Evolutionary conservation across 371 early-diverging fungal species (phyloP), one percentile per base, ranked within the genome.

Genomic region (Actinomortierella ambigua): DNA sequence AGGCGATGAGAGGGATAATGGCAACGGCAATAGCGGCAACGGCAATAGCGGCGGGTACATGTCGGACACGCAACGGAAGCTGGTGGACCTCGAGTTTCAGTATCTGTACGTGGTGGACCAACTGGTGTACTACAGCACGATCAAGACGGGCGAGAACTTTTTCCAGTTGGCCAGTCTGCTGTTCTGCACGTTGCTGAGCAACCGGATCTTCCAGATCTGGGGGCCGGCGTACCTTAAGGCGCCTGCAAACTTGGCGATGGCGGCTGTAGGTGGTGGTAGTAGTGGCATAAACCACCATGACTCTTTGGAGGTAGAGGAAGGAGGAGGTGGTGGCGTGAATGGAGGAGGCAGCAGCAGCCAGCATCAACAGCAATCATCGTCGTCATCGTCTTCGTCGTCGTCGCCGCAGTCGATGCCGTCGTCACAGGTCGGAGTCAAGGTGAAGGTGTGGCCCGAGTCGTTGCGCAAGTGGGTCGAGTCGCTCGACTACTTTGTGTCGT

Each of bases 21-120:
- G 34, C 34, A 11, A 34, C 4, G 34, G 4, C 11, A 11, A 34
- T 34, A 4, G 11, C 11, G 34, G 34, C 34, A 11, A 34, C 4
- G 34, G 4, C 11, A 11, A 34, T 34, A 4, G 11, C 11, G 7
- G 11, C 11, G 34, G 34, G 11, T 34, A 34, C 34, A 6, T 34
- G 34, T 34, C 34, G 34, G 73, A 57, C 44, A 61, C 67, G 6
- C 77, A 68, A 40, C 75, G 75, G 22, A 85, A 80, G 63, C 64
- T 82, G 49, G 61, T 68, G 50, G 87, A 88, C 24, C 49, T 85
- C 14, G 81, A 77, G 46, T 87, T 89, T 54, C 75, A 79, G 49
- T 90, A 87, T 61, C 68, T 75, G n/a, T 88, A 86, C 60, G 81
- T 90, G 62, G 83, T 88, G 2, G 89, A 89, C 66, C 88, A 90